phyloP scores from a whole-genome alignment of 305 asterid species.

The Ilex paraguariensis region DNA sequence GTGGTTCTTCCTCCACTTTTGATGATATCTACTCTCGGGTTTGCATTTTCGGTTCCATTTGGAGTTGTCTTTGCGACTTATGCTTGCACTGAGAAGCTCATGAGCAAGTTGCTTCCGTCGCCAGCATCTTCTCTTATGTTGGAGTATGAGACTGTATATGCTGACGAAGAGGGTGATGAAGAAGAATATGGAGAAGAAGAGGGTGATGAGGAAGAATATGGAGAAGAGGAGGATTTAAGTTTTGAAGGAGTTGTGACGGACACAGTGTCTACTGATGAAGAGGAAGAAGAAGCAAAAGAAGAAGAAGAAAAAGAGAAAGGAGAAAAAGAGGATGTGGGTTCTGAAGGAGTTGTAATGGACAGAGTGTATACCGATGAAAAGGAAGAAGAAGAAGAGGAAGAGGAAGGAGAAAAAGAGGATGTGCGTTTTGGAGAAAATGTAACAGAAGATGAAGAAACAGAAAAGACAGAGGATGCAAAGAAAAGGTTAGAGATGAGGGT shows the following conservation, averaged over 20 bases:
- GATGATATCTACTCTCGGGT: conserved; percentile 52
- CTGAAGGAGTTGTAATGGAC: conserved; percentile 5
- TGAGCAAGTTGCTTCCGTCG: conserved; percentile 52
- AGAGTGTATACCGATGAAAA: conserved; percentile 7
- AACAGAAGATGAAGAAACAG: conserved; percentile 19
- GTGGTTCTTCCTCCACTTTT: conserved; percentile 58
- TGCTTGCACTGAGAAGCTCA: conserved; percentile 56
- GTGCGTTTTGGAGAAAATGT: neutral
- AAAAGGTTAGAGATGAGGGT: conserved; percentile 24
- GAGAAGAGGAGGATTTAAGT: conserved; percentile 9
- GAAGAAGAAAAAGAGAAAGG: conserved; percentile 12
- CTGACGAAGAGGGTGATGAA: conserved; percentile 12
- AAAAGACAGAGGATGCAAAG: conserved; percentile 10
- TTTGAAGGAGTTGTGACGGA: neutral
- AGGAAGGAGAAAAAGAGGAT: conserved; percentile 7
- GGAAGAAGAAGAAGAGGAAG: conserved; percentile 9
- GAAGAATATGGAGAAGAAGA: conserved; percentile 6
- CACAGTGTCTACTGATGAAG: neutral
- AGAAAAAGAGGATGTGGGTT: neutral
- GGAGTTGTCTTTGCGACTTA: conserved; percentile 58
- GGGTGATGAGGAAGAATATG: conserved; percentile 17
- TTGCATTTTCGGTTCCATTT: conserved; percentile 47
- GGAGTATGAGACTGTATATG: conserved; percentile 14
- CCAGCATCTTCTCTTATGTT: conserved; percentile 10
- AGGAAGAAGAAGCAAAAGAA: conserved; percentile 11